These are phyloP conservation scores for Neurospora sp. DNA, from an alignment of 495 filamentous ascomycete species.

Conservation along the genomic window DNA sequence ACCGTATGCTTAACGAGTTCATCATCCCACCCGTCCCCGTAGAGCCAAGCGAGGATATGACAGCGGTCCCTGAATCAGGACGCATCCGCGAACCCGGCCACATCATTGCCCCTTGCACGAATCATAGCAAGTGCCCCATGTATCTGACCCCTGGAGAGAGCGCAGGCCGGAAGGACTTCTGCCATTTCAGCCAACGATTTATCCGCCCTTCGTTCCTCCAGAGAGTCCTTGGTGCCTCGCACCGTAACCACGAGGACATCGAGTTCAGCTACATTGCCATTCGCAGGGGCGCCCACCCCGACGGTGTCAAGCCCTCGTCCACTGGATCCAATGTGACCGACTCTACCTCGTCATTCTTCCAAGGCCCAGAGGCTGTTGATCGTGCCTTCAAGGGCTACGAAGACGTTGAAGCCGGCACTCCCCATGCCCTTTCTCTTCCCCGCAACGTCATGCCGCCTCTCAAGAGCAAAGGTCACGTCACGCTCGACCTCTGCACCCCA, in stretches of 20 bases:
- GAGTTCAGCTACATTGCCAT: constrained; percentile 81
- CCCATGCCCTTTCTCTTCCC: constrained; percentile 62
- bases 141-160: constrained; percentile 59
- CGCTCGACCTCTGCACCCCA: constrained; percentile 85
- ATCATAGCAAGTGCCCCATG: constrained; percentile 82
- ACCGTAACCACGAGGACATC: constrained; percentile 82
- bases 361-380: constrained; percentile 19
- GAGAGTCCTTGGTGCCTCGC: constrained; percentile 53
- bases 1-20: constrained; percentile 63
- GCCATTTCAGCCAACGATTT: constrained; percentile 83
- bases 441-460: constrained; percentile 69
- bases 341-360: constrained; percentile 1
- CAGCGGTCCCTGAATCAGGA: constrained; percentile 12
- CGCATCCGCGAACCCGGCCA: constrained; percentile 57
- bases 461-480: constrained; percentile 80
- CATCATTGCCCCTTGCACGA: constrained; percentile 95
- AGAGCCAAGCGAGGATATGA: constrained; percentile 18
- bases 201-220: constrained; percentile 77
- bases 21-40: constrained; percentile 55
- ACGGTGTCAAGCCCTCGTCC: constrained; percentile 35
- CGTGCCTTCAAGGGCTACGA: constrained; percentile 35
- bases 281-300: constrained; percentile 52
- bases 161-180: constrained; percentile 73
- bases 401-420: constrained; percentile 11
- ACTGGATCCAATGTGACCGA: constrained; percentile 1